Percentiles rank a stretch among this genome's conserved stretches.
Evolutionary conservation across 192 early-diverging fungal species (phyloP).

Genomic region (Backusella sp.): DNA sequence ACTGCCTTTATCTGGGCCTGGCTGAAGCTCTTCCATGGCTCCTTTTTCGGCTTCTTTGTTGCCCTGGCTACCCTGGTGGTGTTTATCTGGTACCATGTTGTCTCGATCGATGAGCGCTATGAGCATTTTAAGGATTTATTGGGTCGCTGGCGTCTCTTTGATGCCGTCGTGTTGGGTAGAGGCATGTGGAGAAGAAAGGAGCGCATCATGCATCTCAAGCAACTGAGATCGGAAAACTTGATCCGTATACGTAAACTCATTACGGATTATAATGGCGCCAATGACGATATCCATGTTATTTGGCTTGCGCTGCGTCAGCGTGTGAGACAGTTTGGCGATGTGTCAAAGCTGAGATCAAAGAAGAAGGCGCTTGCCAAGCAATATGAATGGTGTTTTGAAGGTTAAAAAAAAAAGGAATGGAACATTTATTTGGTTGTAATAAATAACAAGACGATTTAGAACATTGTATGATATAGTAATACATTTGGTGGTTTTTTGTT

Average conservation of each 20-base stretch:
- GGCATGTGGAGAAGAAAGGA: constrained; percentile 40
- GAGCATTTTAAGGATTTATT: constrained; percentile 37
- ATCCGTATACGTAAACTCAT: constrained; percentile 11
- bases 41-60: constrained; percentile 37
- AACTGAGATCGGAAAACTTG: constrained; percentile 23
- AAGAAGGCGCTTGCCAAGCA: constrained; percentile 19
- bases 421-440: not conserved
- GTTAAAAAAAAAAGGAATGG: not conserved
- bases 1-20: constrained; percentile 39
- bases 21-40: constrained; percentile 29
- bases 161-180: constrained; percentile 38
- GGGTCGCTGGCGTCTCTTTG: constrained; percentile 40
- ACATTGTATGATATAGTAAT: not conserved
- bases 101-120: constrained; percentile 38
- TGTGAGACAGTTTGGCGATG: constrained; percentile 18
- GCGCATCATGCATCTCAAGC: constrained; percentile 29
- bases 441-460: not conserved
- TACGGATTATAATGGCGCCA: constrained; percentile 8
- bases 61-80: constrained; percentile 22
- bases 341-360: not conserved
- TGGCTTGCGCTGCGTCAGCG: constrained; percentile 27
- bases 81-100: constrained; percentile 47
- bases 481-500: not conserved
- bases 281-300: constrained; percentile 21
- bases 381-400: constrained; percentile 38